Base-by-base conservation (phyloP, 73 alveolate species). In the Durusdinium trenchii region DNA sequence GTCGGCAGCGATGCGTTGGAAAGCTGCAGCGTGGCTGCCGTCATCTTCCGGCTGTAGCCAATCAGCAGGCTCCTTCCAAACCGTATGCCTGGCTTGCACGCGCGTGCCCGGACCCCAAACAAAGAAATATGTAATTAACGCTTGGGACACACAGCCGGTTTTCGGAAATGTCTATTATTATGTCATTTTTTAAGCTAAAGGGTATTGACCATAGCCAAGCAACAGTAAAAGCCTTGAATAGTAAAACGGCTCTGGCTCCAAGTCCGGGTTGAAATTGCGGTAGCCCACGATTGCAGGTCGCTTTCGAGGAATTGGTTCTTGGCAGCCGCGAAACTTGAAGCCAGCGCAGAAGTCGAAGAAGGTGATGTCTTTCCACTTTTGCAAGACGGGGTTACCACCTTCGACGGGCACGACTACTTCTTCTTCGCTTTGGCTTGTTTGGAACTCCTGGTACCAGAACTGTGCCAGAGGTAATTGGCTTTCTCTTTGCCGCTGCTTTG, bases 281-380 rank as follows among this genome's bases (percentile, higher is more conserved):
- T 54, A 84, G 12, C 95, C 95, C 18, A 87, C 95, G 30, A 87
- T 62, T 14, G 85, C 96, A 3, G 96, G 96, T 38, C 20, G 23
- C 50, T 14, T 16, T 30, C 95, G 54, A 1, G 95, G 95, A 16
- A 20, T 36, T 5, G 76, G 86, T 7, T 4, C 4, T 1, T 9
- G 7, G 14, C 38, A 4, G 30, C 38, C 85, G 38, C 46, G 23
- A 14, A 26, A 30, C 28, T 40, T n/a, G 52, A 87, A 61, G 0
- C 86, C 96, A 3, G 67, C 85, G 36, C 51, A 40, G 36, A 61
- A 87, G 60, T 87, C 96, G 51, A 87, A 64, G 96, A 87, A 87
- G 38, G 84, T 61, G 71, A 87, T 60, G 7, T 62, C 69, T 14
- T 6, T 5, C 96, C 96, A 87, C n/a, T 26, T 32, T 9, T 36